Base-by-base conservation (phyloP, 805 yeast genomes). In the Scheffersomyces lignosus region DNA sequence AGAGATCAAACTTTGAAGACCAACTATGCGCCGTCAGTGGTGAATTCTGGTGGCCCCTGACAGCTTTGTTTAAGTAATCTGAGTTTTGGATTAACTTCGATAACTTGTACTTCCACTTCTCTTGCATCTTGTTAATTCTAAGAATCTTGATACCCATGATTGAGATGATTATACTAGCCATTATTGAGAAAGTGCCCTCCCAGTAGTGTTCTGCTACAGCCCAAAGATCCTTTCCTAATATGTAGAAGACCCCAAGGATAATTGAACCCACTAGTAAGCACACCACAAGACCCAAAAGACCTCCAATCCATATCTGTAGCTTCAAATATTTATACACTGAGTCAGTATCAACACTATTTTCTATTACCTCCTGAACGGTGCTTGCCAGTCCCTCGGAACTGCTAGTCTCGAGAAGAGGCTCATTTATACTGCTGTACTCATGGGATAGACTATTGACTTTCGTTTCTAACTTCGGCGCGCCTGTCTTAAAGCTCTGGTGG, bases 401-500 rank as follows among this genome's bases (percentile, higher is more conserved):
- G 15, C 29, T 18, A n/a, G 18, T 29, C n/a, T 22, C 31, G 5
- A 18, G 17, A 9, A 4, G 22, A 5, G 10, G n/a, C 29, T 18
- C 9, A 38, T 17, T 9, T 15, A 25, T 8, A 27, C 14, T 24
- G 32, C 36, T 10, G 34, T 10, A 6, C 17, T 9, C 9, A 4
- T 14, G 5, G 15, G 16, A n/a, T 4, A 25, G 28, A 24, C 27
- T 26, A 4, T 12, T 28, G 24, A 30, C 29, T 13, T 40, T 28
- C 9, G n/a, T 15, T 18, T 13, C 25, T 18, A 8, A 18, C 27
- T 4, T 47, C 31, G 33, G 61, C 66, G 14, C 59, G 61, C 16
- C 30, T 16, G 18, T 18, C 12, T 18, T 35, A 35, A 77, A 66
- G 18, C 77, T 78, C 49, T 83, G 88, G 47, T 77, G 79, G 30